Conservation (phyloP, 139 green algal species). For the Tetraselmis striata region DNA sequence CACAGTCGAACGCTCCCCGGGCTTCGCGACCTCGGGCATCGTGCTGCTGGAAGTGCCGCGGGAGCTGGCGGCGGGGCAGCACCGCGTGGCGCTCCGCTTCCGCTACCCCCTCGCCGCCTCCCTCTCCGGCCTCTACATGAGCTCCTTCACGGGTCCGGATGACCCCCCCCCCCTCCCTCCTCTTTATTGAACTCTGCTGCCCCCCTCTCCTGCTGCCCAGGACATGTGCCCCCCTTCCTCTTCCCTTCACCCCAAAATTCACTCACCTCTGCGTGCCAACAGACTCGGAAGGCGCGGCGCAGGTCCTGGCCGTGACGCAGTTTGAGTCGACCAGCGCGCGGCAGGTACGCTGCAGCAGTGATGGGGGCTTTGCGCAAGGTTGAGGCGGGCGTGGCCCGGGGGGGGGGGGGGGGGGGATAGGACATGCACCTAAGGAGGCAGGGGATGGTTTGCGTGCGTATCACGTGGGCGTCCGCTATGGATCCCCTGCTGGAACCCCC, state of each 20-base stretch:
- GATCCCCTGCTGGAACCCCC: too few species aligned
- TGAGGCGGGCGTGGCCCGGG: too few species aligned
- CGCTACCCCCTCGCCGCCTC: background rate
- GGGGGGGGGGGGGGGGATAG: too few species aligned
- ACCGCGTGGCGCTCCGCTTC: background rate
- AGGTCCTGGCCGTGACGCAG: conserved; percentile 61
- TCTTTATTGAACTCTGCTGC: too few species aligned
- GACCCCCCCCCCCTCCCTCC: too few species aligned
- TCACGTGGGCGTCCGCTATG: too few species aligned
- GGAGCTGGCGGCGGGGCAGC: background rate
- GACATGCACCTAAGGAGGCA: too few species aligned
- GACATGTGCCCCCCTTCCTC: too few species aligned
- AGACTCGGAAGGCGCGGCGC: conserved; percentile 24
- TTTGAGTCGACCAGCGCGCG: conserved; percentile 70
- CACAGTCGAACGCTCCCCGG: background rate
- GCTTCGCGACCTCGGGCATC: background rate
- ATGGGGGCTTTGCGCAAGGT: too few species aligned
- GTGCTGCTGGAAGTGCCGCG: background rate
- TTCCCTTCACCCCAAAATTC: background rate
- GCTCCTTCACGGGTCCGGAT: background rate
- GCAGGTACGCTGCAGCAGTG: background rate
- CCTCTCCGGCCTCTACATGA: background rate
- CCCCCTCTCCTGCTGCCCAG: background rate
- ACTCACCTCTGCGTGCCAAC: background rate
- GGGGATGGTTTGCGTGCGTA: too few species aligned